These are phyloP conservation scores for Saprolegnia diclina DNA, from an alignment of 352 stramenopile species.

Conservation along the genomic window DNA sequence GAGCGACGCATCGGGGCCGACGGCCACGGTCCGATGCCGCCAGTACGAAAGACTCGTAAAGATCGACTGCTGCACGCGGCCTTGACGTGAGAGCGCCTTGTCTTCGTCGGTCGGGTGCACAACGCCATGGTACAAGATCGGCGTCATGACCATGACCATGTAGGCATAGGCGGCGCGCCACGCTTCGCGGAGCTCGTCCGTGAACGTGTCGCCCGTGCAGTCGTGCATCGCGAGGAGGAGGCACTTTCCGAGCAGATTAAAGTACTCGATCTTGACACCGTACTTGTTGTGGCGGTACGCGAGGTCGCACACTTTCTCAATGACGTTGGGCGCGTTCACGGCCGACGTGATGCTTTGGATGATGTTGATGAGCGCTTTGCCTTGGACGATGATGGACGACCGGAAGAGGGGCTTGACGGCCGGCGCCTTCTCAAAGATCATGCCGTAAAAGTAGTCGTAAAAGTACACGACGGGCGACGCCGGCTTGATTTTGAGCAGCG, in stretches of 20 bases:
- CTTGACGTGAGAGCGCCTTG: conserved; percentile 8
- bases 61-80: conserved; percentile 6
- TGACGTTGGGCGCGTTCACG: conserved; percentile 34
- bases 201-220: conserved; percentile 32
- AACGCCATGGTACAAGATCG: conserved; percentile 22
- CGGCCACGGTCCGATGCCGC: conserved; percentile 1
- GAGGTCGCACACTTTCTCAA: conserved; percentile 31
- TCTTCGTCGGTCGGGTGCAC: conserved; percentile 17
- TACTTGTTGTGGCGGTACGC: conserved; percentile 39
- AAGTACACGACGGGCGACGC: conserved; percentile 33
- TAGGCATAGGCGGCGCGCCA: conserved; percentile 32
- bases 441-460: conserved; percentile 43
- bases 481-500: conserved; percentile 12
- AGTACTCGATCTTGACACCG: conserved; percentile 35
- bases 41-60: conserved; percentile 6
- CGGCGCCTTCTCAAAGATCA: conserved; percentile 35
- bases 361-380: conserved; percentile 39
- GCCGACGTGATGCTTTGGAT: conserved; percentile 38
- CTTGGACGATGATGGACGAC: conserved; percentile 39
- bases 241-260: conserved; percentile 34
- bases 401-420: conserved; percentile 41
- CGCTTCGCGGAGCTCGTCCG: conserved; percentile 29
- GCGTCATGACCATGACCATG: conserved; percentile 25
- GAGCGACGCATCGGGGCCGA: not conserved
- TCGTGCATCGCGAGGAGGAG: conserved; percentile 32